phyloP scores from a whole-genome alignment of 495 filamentous ascomycete species.

The Astrothelium subdiscretum region DNA sequence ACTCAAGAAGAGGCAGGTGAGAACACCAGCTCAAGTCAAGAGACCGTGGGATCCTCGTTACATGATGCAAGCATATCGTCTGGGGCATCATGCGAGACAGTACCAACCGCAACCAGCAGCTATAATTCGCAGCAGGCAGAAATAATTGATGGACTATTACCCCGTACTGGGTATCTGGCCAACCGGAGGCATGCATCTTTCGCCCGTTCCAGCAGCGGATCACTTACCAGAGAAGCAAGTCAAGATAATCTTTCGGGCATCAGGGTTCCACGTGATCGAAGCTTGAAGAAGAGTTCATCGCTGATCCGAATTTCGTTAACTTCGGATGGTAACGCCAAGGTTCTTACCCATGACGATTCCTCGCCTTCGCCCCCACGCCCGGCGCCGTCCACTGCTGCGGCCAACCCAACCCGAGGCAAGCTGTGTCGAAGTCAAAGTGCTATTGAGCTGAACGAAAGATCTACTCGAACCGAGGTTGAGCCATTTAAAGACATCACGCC shows the following conservation, averaged over 20 bases:
- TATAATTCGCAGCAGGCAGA: constrained; percentile 3
- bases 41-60: not conserved
- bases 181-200: constrained; percentile 31
- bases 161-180: constrained; percentile 28
- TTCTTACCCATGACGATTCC: constrained; percentile 51
- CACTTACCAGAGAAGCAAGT: constrained; percentile 6
- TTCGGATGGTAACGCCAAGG: constrained; percentile 71
- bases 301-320: constrained; percentile 58
- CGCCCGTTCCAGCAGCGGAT: constrained; percentile 4
- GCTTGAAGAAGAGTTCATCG: constrained; percentile 30
- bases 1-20: not conserved
- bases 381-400: constrained; percentile 7
- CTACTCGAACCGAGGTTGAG: not conserved
- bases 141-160: not conserved
- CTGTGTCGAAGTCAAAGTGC: not conserved
- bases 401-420: constrained; percentile 1
- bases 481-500: not conserved
- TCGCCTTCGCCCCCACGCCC: constrained; percentile 59
- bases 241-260: not conserved
- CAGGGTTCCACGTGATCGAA: not conserved
- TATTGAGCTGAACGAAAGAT: constrained; percentile 16
- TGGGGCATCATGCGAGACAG: constrained; percentile 7
- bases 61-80: not conserved
- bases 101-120: constrained; percentile 12
- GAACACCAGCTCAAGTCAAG: not conserved